phyloP scores from a whole-genome alignment of 192 early-diverging fungal genomes.

The Podochytrium sp. region DNA sequence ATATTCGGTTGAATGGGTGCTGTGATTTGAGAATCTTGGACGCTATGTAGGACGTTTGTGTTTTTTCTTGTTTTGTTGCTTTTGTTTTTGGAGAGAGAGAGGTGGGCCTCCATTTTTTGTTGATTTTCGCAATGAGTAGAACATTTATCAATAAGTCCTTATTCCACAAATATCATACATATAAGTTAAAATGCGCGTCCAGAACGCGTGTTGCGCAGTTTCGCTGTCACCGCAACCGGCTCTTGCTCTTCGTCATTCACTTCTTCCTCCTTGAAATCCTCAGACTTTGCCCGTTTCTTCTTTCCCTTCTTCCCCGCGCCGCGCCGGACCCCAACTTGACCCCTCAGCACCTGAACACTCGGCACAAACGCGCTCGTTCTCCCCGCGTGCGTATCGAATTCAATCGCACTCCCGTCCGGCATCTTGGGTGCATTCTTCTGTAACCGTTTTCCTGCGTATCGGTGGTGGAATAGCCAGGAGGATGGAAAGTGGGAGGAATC shows the following conservation, averaged over 20 bases:
- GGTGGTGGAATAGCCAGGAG: conserved; percentile 78
- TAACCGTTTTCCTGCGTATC: conserved; percentile 63
- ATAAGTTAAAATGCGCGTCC: too few species aligned
- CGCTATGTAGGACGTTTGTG: neutral
- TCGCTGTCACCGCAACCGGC: neutral
- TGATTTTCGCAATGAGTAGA: too few species aligned
- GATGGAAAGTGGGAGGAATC: conserved; percentile 67
- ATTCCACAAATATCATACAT: too few species aligned
- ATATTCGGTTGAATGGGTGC: conserved; percentile 34
- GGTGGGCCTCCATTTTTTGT: too few species aligned
- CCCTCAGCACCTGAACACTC: conserved; percentile 54
- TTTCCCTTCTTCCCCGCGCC: neutral
- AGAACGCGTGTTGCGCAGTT: too few species aligned
- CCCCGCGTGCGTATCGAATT: conserved; percentile 72
- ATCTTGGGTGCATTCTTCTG: conserved; percentile 38
- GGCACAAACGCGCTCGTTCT: conserved; percentile 69
- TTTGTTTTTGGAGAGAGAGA: neutral
- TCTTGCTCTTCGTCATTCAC: neutral
- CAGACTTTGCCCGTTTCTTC: neutral
- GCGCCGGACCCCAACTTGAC: neutral
- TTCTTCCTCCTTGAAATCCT: neutral
- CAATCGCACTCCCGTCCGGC: conserved; percentile 61
- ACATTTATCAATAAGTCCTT: too few species aligned
- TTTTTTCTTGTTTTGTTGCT: neutral
- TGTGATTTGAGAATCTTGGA: conserved; percentile 21